A percentile compares a stretch with the other conserved stretches of the same genome.
Evolutionary conservation across 2,329 filamentous ascomycete species (phyloP).

Genomic region (Colletotrichum phormii): DNA sequence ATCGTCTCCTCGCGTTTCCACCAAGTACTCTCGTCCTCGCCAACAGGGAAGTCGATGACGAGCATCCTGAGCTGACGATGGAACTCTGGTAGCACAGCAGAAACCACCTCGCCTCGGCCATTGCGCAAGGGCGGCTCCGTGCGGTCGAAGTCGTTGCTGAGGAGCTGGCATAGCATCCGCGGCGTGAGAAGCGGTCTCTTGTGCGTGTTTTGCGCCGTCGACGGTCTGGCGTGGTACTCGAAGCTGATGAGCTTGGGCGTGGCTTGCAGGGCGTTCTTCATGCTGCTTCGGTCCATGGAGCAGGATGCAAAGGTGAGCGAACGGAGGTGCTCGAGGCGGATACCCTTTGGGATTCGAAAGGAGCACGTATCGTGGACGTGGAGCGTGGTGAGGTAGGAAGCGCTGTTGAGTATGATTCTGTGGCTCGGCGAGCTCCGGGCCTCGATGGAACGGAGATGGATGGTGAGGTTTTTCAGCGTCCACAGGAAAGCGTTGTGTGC

Average conservation of each 20-base stretch:
- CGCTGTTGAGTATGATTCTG: not conserved
- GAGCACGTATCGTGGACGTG: not conserved
- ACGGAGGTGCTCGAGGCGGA: not conserved
- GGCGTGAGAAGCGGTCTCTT: not conserved
- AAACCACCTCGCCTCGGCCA: not conserved
- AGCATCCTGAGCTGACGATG: constrained; percentile 2
- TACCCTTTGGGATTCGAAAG: not conserved
- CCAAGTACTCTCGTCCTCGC: not conserved
- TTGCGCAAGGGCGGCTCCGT: not conserved
- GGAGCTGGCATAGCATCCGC: not conserved
- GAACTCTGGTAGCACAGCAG: not conserved
- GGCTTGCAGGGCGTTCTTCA: not conserved
- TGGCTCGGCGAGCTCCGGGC: not conserved
- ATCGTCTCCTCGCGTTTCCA: not conserved
- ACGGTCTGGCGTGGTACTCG: not conserved
- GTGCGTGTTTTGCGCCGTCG: not conserved
- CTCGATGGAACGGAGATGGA: not conserved
- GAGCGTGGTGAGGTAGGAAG: not conserved
- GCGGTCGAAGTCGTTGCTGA: constrained; percentile 4
- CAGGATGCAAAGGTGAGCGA: not conserved
- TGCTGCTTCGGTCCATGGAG: not conserved
- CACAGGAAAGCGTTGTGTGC: not conserved
- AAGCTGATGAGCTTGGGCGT: constrained; percentile 1
- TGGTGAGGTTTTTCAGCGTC: not conserved
- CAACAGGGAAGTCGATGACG: not conserved